Evolutionary conservation across 371 early-diverging fungal species (phyloP).

Genomic region (Amoeboradix gromovi): DNA sequence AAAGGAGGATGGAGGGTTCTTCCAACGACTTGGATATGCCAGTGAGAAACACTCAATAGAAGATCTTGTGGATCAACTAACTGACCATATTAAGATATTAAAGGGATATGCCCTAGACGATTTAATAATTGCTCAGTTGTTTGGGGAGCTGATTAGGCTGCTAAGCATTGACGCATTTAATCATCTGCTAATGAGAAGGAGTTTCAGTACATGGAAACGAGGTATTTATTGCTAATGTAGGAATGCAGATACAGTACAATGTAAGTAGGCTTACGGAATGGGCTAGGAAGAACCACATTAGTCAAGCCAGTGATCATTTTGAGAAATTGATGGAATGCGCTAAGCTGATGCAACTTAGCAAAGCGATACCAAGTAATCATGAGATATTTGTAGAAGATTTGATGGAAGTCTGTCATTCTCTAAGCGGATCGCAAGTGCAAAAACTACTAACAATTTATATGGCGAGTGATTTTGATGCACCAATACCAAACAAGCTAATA

Average conservation of each 20-base stretch:
- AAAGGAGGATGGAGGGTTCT: not conserved
- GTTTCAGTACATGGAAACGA: conserved; percentile 20
- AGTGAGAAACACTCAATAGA: not conserved
- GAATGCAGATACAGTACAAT: conserved; percentile 91
- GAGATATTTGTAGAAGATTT: conserved; percentile 29
- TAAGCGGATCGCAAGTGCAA: conserved; percentile 74
- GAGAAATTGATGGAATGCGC: conserved; percentile 77
- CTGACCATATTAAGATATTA: not conserved
- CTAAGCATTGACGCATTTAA: conserved; percentile 79
- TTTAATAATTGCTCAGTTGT: not conserved
- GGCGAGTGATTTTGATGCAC: conserved; percentile 23
- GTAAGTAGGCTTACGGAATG: conserved; percentile 79
- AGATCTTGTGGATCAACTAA: not conserved
- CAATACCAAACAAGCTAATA: conserved; percentile 7
- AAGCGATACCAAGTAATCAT: conserved; percentile 57
- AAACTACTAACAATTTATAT: conserved; percentile 49
- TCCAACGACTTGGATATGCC: not conserved
- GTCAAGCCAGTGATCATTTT: conserved; percentile 53
- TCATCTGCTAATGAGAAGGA: conserved; percentile 55
- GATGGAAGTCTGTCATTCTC: conserved; percentile 73
- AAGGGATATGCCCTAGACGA: not conserved
- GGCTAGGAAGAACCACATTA: conserved; percentile 62
- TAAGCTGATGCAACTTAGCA: conserved; percentile 73
- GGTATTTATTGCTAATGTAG: conserved; percentile 23
- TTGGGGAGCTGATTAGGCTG: not conserved